These are phyloP conservation scores for Citrullus colocynthis DNA, from an alignment of 306 rosid species.

Conservation along the genomic window DNA sequence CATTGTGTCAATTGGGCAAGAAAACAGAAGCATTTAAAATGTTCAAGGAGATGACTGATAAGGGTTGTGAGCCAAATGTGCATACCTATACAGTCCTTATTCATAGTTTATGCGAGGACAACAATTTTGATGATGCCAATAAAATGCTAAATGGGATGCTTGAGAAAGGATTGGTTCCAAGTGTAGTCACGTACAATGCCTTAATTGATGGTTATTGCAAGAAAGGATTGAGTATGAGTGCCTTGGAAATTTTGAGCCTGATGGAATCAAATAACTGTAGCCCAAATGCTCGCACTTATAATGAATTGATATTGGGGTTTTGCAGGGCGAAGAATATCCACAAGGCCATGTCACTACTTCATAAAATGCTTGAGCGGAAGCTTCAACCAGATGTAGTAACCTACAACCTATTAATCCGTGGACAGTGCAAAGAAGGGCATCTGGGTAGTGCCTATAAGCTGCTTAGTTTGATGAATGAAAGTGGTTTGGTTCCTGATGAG, in stretches of 20 bases:
- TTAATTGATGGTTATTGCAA: conserved; percentile 66
- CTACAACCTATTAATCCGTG: conserved; percentile 59
- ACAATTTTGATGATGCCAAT: conserved; percentile 41
- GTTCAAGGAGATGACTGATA: conserved; percentile 44
- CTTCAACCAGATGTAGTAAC: conserved; percentile 43
- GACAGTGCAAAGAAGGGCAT: conserved; percentile 54
- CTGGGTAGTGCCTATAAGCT: conserved; percentile 53
- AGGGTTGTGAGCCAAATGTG: conserved; percentile 54
- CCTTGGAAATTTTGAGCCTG: conserved; percentile 36
- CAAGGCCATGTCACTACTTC: conserved; percentile 61
- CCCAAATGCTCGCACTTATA: conserved; percentile 54
- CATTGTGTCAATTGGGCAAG: conserved; percentile 39
- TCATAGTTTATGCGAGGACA: conserved; percentile 40
- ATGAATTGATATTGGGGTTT: conserved; percentile 65
- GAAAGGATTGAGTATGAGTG: conserved; percentile 41
- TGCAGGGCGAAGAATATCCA: conserved; percentile 47
- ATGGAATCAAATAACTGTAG: conserved; percentile 50
- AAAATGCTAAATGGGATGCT: conserved; percentile 35
- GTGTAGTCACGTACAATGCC: conserved; percentile 49
- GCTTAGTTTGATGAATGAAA: conserved; percentile 53
- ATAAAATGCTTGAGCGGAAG: conserved; percentile 47
- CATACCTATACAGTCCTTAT: conserved; percentile 61
- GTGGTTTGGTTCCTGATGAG: conserved; percentile 52
- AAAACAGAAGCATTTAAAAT: conserved; percentile 36
- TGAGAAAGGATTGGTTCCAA: conserved; percentile 48